Conservation (phyloP, 202 grass and related monocot genomes). For the Miscanthus sacchariflorus region DNA sequence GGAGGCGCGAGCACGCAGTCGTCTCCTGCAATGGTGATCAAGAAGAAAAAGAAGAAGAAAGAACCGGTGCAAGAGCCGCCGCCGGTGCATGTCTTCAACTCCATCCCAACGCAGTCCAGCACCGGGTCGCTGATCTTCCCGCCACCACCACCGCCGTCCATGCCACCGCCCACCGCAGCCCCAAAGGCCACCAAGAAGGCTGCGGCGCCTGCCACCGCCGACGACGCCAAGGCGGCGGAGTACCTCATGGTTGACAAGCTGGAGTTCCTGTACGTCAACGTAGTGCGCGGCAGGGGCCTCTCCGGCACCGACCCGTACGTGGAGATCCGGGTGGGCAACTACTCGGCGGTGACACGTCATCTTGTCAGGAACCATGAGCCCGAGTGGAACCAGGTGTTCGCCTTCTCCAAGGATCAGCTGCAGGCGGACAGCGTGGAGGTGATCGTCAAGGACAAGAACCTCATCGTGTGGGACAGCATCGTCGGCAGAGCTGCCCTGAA, state of each 20-base stretch:
- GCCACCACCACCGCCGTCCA: not conserved
- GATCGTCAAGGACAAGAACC: slow-evolving; percentile 27
- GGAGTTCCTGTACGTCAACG: slow-evolving; percentile 48
- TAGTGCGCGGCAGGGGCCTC: slow-evolving; percentile 40
- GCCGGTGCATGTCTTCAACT: not conserved
- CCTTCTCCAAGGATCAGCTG: slow-evolving; percentile 28
- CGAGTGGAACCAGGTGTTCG: slow-evolving; percentile 51
- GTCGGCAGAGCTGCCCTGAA: not conserved
- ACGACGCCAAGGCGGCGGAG: slow-evolving; percentile 16
- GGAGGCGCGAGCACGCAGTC: slow-evolving; percentile 16
- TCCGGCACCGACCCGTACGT: slow-evolving; percentile 41
- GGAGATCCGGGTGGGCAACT: slow-evolving; percentile 46
- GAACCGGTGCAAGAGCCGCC: not conserved
- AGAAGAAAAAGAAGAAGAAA: not conserved
- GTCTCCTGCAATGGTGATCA: not conserved
- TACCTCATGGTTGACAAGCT: slow-evolving; percentile 48
- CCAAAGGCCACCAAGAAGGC: slow-evolving; percentile 21
- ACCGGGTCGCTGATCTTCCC: not conserved
- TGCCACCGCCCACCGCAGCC: not conserved
- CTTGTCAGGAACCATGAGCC: slow-evolving; percentile 18
- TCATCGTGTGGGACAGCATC: not conserved
- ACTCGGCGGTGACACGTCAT: not conserved
- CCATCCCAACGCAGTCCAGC: slow-evolving; percentile 10
- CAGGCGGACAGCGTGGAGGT: slow-evolving; percentile 13
- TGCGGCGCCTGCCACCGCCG: not conserved